Evolutionary conservation across 2,329 filamentous ascomycete genomes (phyloP), one percentile per base, ranked within the genome.

Genomic region (Aspergillus sp.): DNA sequence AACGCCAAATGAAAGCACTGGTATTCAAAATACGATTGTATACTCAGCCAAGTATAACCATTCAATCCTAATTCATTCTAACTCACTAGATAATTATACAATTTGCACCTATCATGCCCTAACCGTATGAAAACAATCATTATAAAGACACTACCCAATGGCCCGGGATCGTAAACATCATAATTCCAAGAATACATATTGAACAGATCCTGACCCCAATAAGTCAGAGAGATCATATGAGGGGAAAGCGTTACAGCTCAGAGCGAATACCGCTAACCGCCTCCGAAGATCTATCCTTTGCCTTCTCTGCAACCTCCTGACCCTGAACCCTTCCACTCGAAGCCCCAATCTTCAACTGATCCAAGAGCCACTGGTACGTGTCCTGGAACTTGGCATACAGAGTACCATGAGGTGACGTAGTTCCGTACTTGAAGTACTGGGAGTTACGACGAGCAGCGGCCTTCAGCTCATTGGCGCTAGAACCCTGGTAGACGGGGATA

Each of bases 351-450:
- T 68, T 74, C 46, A 78, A 52, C 59, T 78, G 74, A 32, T 74
- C 69, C 48, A 75, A 47, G 20, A 74, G 56, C 75, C 76, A 79
- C 54, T 75, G 64, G 19, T 68, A 57, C 38, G 66, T 64, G 37
- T 69, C 65, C 55, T 71, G 66, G 49, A 88, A 58, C 67, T 84
- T 85, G 62, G 82, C 83, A 53, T 82, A 79, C 43, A 88, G 68
- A 5, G 84, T 86, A 45, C 75, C 81, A 44, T 78, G 70, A 12
- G 87, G 85, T 23, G 78, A 78, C 7, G 76, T 80, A 4, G 84
- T 87, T 45, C 87, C 87, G 59, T 90, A 87, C 60, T 79, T 80
- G 74, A 89, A 91, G 67, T 85, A 90, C 19, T 84, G 86, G 19
- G 81, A 78, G 59, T 90, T 84, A 65, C 83, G 84, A 56, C 85